Evolutionary conservation across 1,284 basidiomycete genomes (phyloP).

Genomic region (Inonotus obliquus): DNA sequence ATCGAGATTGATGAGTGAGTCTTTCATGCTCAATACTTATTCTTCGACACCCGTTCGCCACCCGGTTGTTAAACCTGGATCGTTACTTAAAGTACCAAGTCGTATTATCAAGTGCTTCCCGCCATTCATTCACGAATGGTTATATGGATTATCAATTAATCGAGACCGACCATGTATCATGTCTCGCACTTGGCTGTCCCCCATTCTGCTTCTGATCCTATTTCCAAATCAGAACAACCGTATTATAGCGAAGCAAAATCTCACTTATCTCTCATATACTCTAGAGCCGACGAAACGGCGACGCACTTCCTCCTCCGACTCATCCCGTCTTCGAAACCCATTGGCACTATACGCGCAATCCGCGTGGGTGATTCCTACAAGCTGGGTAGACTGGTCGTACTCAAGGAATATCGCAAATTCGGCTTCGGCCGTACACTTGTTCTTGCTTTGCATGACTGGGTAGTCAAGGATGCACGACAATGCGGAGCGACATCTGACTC

Average conservation of each 20-base stretch:
- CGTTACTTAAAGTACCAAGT: not conserved
- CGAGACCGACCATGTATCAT: not conserved
- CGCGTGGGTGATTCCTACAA: constrained; percentile 32
- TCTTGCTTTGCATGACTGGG: constrained; percentile 55
- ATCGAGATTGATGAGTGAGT: constrained; percentile 63
- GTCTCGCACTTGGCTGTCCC: not conserved
- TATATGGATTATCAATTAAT: not conserved
- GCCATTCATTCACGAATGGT: not conserved
- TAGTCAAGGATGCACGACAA: not conserved
- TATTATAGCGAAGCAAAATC: not conserved
- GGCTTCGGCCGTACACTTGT: constrained; percentile 48
- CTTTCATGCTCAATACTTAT: constrained; percentile 1
- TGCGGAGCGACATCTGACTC: not conserved
- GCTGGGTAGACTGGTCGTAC: constrained; percentile 62
- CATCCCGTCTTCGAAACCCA: constrained; percentile 49
- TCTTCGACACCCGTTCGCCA: constrained; percentile 7
- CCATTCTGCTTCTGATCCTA: not conserved
- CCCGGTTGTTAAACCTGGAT: not conserved
- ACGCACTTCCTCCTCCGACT: constrained; percentile 65
- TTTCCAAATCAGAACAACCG: not conserved
- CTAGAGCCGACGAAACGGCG: not conserved
- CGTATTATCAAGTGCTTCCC: not conserved
- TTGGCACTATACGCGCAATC: constrained; percentile 48
- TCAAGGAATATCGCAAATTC: constrained; percentile 58
- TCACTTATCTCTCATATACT: not conserved